Conservation (phyloP, 73 alveolate genomes). For the Paramecium tetraurelia region DNA sequence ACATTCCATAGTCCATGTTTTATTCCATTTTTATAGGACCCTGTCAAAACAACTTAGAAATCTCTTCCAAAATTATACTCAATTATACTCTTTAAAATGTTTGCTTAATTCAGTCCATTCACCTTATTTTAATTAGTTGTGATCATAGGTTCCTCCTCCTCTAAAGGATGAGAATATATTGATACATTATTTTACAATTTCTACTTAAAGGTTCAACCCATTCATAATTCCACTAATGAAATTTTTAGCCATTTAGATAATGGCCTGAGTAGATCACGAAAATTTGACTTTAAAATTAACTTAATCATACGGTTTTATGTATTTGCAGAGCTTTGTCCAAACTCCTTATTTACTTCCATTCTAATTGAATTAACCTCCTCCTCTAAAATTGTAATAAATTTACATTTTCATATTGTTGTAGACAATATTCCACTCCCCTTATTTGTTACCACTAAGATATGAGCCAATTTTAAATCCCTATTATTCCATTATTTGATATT, state of each 20-base stretch:
- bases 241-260: not conserved
- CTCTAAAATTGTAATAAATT: not conserved
- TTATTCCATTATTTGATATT: too few species aligned
- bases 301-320: not conserved
- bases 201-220: not conserved
- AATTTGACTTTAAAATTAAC: not conserved
- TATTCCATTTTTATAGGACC: not conserved
- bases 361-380: not conserved
- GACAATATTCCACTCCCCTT: not conserved
- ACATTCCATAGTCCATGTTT: not conserved
- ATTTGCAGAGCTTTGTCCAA: not conserved
- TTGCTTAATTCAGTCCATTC: not conserved
- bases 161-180: not conserved
- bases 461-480: not conserved
- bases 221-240: not conserved
- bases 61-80: not conserved
- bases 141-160: not conserved
- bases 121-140: not conserved
- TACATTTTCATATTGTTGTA: not conserved
- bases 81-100: not conserved
- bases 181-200: not conserved
- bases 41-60: not conserved
- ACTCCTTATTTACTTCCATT: not conserved
- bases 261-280: not conserved
- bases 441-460: not conserved